Base-by-base conservation (phyloP, 2,329 filamentous ascomycete genomes). In the Chrysosporium keratinophilum region DNA sequence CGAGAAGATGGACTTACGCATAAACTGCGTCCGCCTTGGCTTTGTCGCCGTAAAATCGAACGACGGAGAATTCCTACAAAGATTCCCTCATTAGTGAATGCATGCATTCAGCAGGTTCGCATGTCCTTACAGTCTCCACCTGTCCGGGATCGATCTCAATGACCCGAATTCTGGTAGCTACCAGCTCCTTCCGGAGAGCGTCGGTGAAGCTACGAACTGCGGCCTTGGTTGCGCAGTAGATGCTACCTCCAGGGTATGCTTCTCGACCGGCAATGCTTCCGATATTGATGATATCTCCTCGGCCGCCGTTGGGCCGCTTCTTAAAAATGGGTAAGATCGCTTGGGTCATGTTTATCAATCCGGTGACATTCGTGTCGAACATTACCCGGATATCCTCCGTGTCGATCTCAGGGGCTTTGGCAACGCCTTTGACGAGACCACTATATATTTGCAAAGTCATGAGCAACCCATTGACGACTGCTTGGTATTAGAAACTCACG, bases 301-400 rank as follows among this genome's bases (percentile, higher is more conserved):
- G 76, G 54, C 89, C 90, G 56, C 86, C 84, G 54, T 91, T 78
- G 57, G 60, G 75, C 54, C 72, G 65, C 62, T 80, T 76, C 70
- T 88, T 85, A 77, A 90, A 94, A 67, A 89, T 83, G 50, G 87
- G 82, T 15, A 97, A 73, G 56, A 96, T 77, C 44, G 87, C 87
- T 76, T 98, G 93, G 0, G 93, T 97, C 85, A 97, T 88, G 76
- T 91, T 87, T 75, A 98, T 93, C 34, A 98, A 77, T 28, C 93
- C 93, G 1, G 86, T 93, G 50, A 97, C 90, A 68, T 98, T 98
- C 55, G 93, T 97, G 45, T 80, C 74, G 67, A 96, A 88, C 89
- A 97, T 96, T 68, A 83, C 65, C 63, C 85, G 78, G 63, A 96
- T 85, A 72, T 98, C 91, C 55, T 84, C 83, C 63, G 87, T 78